Evolutionary conservation across 139 green algal genomes (phyloP), one percentile per base, ranked within the genome.

Genomic region (Chlamydomonas sphaeroides): DNA sequence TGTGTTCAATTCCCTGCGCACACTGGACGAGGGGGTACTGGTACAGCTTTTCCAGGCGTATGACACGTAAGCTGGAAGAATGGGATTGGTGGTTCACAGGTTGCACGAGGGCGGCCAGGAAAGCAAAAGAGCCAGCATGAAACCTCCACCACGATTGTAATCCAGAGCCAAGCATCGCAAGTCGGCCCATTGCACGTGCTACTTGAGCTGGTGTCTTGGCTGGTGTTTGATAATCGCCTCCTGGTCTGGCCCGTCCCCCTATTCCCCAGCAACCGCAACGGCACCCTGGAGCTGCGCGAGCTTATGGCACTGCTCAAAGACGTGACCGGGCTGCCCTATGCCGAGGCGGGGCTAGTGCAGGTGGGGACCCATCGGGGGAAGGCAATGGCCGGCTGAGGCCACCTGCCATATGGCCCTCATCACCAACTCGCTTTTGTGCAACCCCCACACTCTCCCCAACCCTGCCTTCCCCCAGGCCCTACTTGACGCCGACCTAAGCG

Each of bases 271-370:
- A 80, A 80, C 74, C 48, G 35, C 33, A 83, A 73, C 42, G 76
- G 76, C 62, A 74, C 45, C 5, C 63, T 83, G 61, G 76, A 83
- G 76, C 76, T 83, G 28, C 53, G 51, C 33, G 76, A 83, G 76
- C 76, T 83, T 21, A 65, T 83, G 76, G 56, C 70, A 36, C 72
- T 89, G 86, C 85, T 84, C 61, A 74, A 80, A 8, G 66, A 82
- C 73, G 61, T 89, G 32, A 36, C 62, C 17, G 63, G 80, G 10
- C 68, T 89, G 66, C 42, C 68, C 4, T 85, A 87, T 75, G 68
- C 69, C 5, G 86, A 89, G 75, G 80, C 80, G 49, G 83, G 86
- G 45, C 85, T 89, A 10, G 80, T 89, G 45, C 79, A 87, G 79
- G 85, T 89, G 42, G 30, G 84, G 5, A 5, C 23, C n/a, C n/a